phyloP scores from a whole-genome alignment of 768 basidiomycete genomes.

The Boletus eberwhitei region DNA sequence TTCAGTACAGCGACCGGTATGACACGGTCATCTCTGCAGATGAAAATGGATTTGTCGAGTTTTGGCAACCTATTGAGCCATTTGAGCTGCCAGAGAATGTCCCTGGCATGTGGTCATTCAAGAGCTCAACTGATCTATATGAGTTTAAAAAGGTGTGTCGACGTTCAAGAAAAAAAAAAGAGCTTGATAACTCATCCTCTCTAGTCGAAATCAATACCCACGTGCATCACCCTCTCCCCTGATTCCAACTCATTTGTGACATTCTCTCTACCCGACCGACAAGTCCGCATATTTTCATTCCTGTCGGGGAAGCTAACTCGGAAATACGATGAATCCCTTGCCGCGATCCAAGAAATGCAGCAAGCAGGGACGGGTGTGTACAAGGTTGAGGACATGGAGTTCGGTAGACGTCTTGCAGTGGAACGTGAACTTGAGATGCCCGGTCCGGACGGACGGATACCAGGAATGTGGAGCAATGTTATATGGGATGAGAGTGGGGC shows the following conservation, averaged over 20 bases:
- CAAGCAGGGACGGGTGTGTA: slow-evolving; percentile 93
- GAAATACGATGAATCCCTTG: slow-evolving; percentile 92
- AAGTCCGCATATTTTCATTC: slow-evolving; percentile 92
- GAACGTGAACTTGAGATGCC: slow-evolving; percentile 89
- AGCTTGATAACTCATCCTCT: background rate
- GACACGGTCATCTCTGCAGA: slow-evolving; percentile 94
- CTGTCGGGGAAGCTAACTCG: slow-evolving; percentile 84
- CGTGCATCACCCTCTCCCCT: slow-evolving; percentile 89
- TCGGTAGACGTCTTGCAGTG: slow-evolving; percentile 89
- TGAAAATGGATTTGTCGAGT: slow-evolving; percentile 92
- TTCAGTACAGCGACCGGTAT: slow-evolving; percentile 84
- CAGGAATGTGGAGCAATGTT: slow-evolving; percentile 80
- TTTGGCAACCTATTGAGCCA: slow-evolving; percentile 90
- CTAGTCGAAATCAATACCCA: slow-evolving; percentile 88
- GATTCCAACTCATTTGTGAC: slow-evolving; percentile 88
- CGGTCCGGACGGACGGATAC: slow-evolving; percentile 66
- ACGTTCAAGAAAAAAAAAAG: background rate
- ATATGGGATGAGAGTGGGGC: slow-evolving; percentile 99
- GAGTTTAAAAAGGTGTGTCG: slow-evolving; percentile 90
- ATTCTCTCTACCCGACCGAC: slow-evolving; percentile 90
- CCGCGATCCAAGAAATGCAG: slow-evolving; percentile 97
- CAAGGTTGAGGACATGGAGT: slow-evolving; percentile 98
- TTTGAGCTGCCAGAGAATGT: slow-evolving; percentile 80
- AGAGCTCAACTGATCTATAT: slow-evolving; percentile 89
- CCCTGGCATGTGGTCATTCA: slow-evolving; percentile 82